Base-by-base conservation (phyloP, 768 basidiomycete genomes). In the Boletus huronensis region DNA sequence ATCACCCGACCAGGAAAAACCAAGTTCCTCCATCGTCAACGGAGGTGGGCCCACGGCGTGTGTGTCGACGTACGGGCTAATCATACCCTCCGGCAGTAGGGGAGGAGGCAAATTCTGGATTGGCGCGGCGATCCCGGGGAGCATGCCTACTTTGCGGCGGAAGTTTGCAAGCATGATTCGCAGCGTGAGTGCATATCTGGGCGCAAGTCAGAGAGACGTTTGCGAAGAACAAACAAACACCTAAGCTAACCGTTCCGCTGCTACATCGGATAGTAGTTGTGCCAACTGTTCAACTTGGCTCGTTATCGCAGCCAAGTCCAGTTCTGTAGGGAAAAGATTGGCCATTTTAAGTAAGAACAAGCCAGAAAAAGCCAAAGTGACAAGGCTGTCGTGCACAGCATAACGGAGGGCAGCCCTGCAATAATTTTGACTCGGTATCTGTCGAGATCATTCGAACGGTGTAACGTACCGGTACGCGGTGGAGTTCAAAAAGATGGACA, bases 311-410 rank as follows among this genome's bases (percentile, higher is more conserved):
- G 74, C 78, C 28, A 95, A 73, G 66, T 95, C 90, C 45, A 95
- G 74, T 63, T 93, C 90, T 14, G 83, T 74, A 0, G 93, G 93
- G 77, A 95, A 97, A 31, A 97, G 81, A 64, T 87, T 90, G 53
- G 93, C 93, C 87, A 96, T 93, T 74, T 96, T 96, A 54, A 96
- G 80, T 25, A 95, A 76, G 76, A 94, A 96, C 21, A 96, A 79
- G 9, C 90, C 93, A 16, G 91, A 90, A 72, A 96, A 95, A 9
- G 92, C 89, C 35, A 91, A 88, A 2, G 89, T 94, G 53, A 94
- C 93, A 53, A 96, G 84, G 61, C 84, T 89, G 70, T 96, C 93
- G 66, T 96, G 94, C 16, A 95, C 91, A 1, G 94, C 91, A 70
- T 95, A 95, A 48, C 90, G 83, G 48, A 93, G 81, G n/a, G 92